Conservation (phyloP, 148 eudicot species). For the Heliosperma pusillum region DNA sequence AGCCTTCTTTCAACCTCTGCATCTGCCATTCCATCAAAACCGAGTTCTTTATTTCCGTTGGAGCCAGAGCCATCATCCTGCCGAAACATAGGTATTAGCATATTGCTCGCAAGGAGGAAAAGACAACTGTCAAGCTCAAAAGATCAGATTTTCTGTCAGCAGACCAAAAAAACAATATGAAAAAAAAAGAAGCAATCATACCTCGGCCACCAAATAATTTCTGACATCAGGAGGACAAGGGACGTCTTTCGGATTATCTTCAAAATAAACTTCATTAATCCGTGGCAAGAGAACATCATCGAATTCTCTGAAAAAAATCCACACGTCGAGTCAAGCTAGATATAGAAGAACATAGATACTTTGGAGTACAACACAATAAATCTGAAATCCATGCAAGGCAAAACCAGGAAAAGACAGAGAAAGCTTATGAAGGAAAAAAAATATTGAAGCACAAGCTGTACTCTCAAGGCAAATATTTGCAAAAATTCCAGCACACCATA, state of each 20-base stretch:
- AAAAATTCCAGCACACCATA: background rate
- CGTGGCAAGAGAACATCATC: constrained; percentile 77
- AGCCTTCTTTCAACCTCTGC: constrained; percentile 86
- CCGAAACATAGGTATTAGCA: constrained; percentile 12
- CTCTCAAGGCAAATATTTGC: background rate
- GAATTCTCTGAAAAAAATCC: constrained; percentile 65
- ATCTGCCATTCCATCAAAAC: constrained; percentile 91
- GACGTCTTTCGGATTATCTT: constrained; percentile 66
- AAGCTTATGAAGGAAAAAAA: background rate
- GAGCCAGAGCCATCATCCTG: constrained; percentile 69
- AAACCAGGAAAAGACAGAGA: constrained; percentile 1
- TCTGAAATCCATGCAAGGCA: background rate
- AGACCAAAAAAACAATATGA: background rate
- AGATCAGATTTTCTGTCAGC: background rate
- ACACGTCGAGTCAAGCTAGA: constrained; percentile 19
- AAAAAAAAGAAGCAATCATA: constrained; percentile 10
- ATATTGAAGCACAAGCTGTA: background rate
- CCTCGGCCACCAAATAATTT: constrained; percentile 89
- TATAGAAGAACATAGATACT: background rate
- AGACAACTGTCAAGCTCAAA: constrained; percentile 6
- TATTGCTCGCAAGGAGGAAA: background rate
- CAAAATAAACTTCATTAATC: constrained; percentile 68
- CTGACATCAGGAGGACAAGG: constrained; percentile 93
- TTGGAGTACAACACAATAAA: background rate
- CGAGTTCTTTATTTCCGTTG: constrained; percentile 60